Base-by-base conservation (phyloP, 306 rosid species). In the Vigna radiata region DNA sequence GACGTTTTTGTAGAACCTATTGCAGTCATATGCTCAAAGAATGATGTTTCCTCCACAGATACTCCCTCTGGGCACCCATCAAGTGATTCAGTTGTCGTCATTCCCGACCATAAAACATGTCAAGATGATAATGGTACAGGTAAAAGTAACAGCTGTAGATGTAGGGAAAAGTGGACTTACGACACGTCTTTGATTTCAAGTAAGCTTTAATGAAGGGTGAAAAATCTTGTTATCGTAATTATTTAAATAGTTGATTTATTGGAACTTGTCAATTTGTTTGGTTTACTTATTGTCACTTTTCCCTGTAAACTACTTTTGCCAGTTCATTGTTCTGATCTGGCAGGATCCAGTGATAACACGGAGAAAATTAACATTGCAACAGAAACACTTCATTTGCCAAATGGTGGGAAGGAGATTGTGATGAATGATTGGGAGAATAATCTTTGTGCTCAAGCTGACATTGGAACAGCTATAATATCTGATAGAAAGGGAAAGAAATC, bases 261-360 rank as follows among this genome's bases (percentile, higher is more conserved):
- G 58, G 54, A 27, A 64, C 44, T 14, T 56, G 13, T 65, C 7
- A 14, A 17, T 62, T 53, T 72, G 17, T 58, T 72, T 73, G n/a
- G 53, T 77, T 82, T 66, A 21, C 36, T 55, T 68, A 18, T 19
- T 41, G 36, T 48, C 54, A 21, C 33, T 62, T 19, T 47, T 46
- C 48, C 56, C 49, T 52, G 55, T 61, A 70, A 67, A 73, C 73
- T 18, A 49, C 25, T 41, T 76, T 52, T n/a, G 48, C 65, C n/a
- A n/a, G n/a, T n/a, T n/a, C n/a, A n/a, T n/a, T n/a, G n/a, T n/a
- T n/a, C n/a, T n/a, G 74, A 41, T 83, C 39, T 84, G 79, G 66
- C 89, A 88, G 94, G 85, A 78, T 41, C 55, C 21, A 52, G 70
- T 79, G 83, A 62, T 73, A 71, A 74, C 44, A 77, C 46, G 62